These are phyloP conservation scores for Erodium trifolium DNA, from an alignment of 441 rosid species.

Conservation along the genomic window DNA sequence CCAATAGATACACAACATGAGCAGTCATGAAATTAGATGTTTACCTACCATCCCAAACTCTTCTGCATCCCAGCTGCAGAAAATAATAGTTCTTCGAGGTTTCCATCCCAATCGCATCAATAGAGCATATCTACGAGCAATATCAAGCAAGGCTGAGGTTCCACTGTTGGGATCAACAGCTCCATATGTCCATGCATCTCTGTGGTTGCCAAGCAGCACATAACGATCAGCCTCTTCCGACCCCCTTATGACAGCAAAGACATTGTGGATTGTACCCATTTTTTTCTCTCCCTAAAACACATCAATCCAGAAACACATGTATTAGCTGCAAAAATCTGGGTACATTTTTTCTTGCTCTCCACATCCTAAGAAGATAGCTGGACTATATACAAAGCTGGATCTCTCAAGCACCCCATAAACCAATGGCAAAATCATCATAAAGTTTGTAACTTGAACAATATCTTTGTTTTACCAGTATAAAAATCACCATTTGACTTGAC, in stretches of 20 bases:
- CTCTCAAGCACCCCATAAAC: neutral
- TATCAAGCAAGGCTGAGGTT: constrained; percentile 64
- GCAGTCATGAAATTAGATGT: neutral
- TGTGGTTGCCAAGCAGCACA: constrained; percentile 68
- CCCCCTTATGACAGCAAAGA: neutral
- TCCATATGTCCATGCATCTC: constrained; percentile 94
- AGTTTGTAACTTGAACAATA: neutral
- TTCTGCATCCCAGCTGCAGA: constrained; percentile 95
- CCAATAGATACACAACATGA: too few relatives aligned
- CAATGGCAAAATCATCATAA: neutral
- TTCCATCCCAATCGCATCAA: constrained; percentile 44
- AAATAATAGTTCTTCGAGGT: constrained; percentile 62
- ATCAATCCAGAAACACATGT: neutral
- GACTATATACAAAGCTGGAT: neutral
- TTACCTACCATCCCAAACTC: constrained; percentile 67
- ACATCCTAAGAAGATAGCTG: neutral
- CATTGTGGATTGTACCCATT: neutral
- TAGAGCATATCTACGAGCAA: neutral
- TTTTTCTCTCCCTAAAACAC: neutral
- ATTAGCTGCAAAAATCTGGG: neutral
- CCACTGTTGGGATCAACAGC: constrained; percentile 94
- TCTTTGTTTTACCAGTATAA: neutral
- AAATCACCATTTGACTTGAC: neutral
- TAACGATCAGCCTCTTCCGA: neutral
- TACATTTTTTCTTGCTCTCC: neutral